Evolutionary conservation across 2,329 filamentous ascomycete species (phyloP).

Genomic region (Zymoseptoria crescenta): DNA sequence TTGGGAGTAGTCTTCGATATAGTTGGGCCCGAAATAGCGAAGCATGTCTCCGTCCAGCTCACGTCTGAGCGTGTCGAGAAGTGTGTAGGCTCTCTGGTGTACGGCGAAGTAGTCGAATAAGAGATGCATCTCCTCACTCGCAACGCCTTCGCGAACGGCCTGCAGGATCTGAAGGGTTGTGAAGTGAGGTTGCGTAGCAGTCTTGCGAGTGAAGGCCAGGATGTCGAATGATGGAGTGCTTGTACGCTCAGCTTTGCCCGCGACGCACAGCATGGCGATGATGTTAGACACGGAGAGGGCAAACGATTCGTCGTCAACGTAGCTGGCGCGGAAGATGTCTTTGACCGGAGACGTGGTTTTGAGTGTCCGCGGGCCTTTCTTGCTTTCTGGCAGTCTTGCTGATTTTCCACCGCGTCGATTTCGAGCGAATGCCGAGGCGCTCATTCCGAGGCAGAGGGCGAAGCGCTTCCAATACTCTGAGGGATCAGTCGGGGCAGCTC

Average conservation of each 20-base stretch:
- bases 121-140: constrained; percentile 7
- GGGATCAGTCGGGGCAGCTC: not conserved
- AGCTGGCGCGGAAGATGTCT: constrained; percentile 1
- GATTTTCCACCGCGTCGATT: not conserved
- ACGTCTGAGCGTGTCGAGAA: constrained; percentile 1
- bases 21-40: constrained; percentile 1
- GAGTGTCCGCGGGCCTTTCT: constrained; percentile 2
- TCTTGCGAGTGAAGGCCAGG: not conserved
- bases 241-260: not conserved
- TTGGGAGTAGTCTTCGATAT: constrained; percentile 6
- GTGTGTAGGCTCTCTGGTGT: constrained; percentile 2
- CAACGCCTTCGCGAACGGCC: constrained; percentile 7
- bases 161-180: constrained; percentile 2
- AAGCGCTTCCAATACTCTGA: constrained; percentile 1
- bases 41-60: constrained; percentile 5
- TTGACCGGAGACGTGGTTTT: not conserved
- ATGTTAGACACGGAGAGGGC: not conserved
- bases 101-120: constrained; percentile 10
- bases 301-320: not conserved
- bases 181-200: not conserved
- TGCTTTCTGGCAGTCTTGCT: not conserved
- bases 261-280: constrained; percentile 1
- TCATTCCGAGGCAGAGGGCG: not conserved
- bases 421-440: not conserved
- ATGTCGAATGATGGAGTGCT: not conserved